Percentiles rank a stretch among this genome's conserved stretches.
These are phyloP conservation scores for Phytophthora europaea DNA, from an alignment of 352 stramenopile genomes.

Conservation along the genomic window DNA sequence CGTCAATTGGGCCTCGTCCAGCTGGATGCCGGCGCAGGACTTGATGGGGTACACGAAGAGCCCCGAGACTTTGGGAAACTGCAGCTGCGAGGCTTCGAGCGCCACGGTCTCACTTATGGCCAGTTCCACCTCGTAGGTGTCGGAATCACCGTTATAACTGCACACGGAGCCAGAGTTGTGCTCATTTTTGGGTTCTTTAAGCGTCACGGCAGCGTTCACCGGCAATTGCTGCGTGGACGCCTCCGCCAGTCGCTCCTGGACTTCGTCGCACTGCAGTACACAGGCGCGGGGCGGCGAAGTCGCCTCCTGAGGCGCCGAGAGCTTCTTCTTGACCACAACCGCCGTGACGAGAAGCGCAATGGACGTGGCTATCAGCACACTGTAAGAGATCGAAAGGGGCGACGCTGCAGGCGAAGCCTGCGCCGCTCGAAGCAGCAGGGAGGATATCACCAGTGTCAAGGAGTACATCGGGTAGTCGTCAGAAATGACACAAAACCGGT, in stretches of 20 bases:
- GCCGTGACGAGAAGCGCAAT: constrained; percentile 17
- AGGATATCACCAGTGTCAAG: not conserved
- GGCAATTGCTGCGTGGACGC: constrained; percentile 33
- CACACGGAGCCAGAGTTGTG: constrained; percentile 26
- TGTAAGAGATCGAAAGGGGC: not conserved
- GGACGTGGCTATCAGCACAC: constrained; percentile 9
- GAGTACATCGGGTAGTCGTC: not conserved
- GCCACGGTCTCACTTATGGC: constrained; percentile 14
- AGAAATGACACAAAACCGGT: too few species aligned
- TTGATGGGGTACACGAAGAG: constrained; percentile 89
- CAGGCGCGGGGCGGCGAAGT: constrained; percentile 1
- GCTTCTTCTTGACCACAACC: constrained; percentile 16
- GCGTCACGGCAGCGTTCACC: constrained; percentile 30
- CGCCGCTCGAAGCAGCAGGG: constrained; percentile 19
- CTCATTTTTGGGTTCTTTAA: constrained; percentile 12
- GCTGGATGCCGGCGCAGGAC: constrained; percentile 72
- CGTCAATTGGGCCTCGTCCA: constrained; percentile 58
- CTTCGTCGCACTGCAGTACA: constrained; percentile 47
- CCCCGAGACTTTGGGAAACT: constrained; percentile 47
- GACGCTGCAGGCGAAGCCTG: not conserved
- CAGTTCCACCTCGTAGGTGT: constrained; percentile 51
- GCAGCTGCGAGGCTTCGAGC: constrained; percentile 34
- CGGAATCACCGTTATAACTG: constrained; percentile 29
- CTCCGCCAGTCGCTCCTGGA: constrained; percentile 35
- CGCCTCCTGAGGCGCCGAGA: not conserved